Evolutionary conservation across 1,139 yeast genomes (phyloP).

Genomic region (Saccharomyces pastorianus): DNA sequence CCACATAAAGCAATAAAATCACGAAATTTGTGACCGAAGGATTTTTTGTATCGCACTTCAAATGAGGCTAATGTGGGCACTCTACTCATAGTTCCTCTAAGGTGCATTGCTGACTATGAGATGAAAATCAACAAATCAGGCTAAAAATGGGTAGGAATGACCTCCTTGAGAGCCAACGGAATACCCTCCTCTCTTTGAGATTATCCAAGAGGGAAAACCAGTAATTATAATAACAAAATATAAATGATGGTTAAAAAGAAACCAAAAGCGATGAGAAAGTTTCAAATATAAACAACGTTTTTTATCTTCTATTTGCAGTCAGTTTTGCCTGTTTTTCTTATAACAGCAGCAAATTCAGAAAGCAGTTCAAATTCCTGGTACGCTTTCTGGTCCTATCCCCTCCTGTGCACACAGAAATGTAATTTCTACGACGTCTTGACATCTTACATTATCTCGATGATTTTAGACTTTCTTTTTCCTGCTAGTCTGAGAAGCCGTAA

Average conservation of each 20-base stretch:
- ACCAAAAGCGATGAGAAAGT: background rate
- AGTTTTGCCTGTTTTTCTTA: background rate
- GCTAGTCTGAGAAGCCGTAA: background rate
- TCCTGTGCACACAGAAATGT: background rate
- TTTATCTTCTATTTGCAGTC: background rate
- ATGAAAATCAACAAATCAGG: slow-evolving; percentile 1
- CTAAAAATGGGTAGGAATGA: slow-evolving; percentile 1
- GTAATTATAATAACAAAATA: background rate
- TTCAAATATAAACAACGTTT: background rate
- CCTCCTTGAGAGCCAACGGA: background rate
- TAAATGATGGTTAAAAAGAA: background rate
- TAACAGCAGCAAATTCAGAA: background rate
- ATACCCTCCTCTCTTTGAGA: background rate
- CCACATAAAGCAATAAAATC: slow-evolving; percentile 32
- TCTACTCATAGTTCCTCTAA: slow-evolving; percentile 18
- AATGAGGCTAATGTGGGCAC: slow-evolving; percentile 24
- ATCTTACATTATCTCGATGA: background rate
- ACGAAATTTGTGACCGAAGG: slow-evolving; percentile 34
- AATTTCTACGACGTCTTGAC: background rate
- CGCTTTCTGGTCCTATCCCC: background rate
- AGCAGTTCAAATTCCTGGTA: background rate
- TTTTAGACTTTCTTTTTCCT: background rate
- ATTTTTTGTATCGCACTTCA: slow-evolving; percentile 25
- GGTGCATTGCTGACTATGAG: slow-evolving; percentile 7
- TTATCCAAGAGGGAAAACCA: background rate